phyloP scores from a whole-genome alignment of 1,284 basidiomycete species.

The Cystobasidiaceae sp. region DNA sequence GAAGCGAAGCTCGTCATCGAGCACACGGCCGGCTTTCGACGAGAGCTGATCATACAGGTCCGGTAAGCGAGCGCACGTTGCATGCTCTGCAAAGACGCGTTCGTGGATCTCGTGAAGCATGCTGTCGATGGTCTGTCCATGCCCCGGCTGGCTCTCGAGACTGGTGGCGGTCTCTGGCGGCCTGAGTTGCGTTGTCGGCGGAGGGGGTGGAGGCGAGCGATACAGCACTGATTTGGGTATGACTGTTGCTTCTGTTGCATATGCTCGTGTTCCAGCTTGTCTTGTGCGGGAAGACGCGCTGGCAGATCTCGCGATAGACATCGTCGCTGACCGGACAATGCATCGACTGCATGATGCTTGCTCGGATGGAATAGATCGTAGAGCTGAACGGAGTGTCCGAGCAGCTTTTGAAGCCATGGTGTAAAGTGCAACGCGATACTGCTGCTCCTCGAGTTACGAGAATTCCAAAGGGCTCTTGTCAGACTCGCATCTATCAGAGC shows the following conservation, averaged over 20 bases:
- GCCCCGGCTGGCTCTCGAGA: not conserved
- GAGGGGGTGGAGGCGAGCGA: slow-evolving; percentile 15
- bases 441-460: too few relatives aligned
- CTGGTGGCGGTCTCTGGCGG: slow-evolving; percentile 21
- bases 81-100: slow-evolving; percentile 1
- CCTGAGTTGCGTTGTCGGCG: slow-evolving; percentile 21
- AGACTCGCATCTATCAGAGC: too few relatives aligned
- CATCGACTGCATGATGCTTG: too few relatives aligned
- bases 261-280: not conserved
- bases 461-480: too few relatives aligned
- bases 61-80: slow-evolving; percentile 9
- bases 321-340: too few relatives aligned
- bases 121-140: not conserved
- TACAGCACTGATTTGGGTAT: slow-evolving; percentile 8
- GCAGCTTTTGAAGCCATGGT: too few relatives aligned
- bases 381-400: not conserved
- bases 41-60: slow-evolving; percentile 17
- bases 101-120: slow-evolving; percentile 12
- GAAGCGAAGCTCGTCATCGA: slow-evolving; percentile 20
- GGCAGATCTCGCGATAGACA: too few relatives aligned
- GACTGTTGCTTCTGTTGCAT: slow-evolving; percentile 19
- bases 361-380: too few relatives aligned
- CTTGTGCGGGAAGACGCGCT: too few relatives aligned
- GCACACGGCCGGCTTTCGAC: slow-evolving; percentile 8
- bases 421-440: too few relatives aligned